Evolutionary conservation across 345 rosid genomes (phyloP).

Genomic region (Firmiana major): DNA sequence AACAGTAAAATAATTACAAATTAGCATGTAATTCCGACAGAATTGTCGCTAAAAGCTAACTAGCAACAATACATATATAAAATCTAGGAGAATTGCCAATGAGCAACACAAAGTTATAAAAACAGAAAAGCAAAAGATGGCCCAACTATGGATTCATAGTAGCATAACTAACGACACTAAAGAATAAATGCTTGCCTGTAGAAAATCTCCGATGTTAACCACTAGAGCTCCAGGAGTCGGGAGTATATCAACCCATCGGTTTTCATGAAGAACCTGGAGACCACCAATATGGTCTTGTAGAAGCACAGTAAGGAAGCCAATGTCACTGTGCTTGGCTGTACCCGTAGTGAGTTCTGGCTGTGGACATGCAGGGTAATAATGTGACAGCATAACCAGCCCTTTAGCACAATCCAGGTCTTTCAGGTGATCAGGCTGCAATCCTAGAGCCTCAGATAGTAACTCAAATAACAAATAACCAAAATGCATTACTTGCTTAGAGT

Average conservation of each 20-base stretch:
- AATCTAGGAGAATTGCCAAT: background rate
- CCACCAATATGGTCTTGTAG: constrained; percentile 60
- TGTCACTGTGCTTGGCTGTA: constrained; percentile 41
- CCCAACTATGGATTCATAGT: background rate
- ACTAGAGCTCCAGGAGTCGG: constrained; percentile 45
- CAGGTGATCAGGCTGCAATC: constrained; percentile 36
- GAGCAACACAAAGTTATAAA: no score
- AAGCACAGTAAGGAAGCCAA: constrained; percentile 48
- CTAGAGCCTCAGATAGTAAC: constrained; percentile 55
- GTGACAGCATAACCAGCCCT: constrained; percentile 37
- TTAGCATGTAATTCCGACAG: background rate
- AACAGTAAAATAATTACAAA: background rate
- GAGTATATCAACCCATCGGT: constrained; percentile 46
- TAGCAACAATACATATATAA: no score
- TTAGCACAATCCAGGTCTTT: constrained; percentile 34
- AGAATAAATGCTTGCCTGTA: constrained; percentile 38
- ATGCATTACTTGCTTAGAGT: constrained; percentile 28
- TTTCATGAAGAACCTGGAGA: constrained; percentile 42
- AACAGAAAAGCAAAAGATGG: background rate
- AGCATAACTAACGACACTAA: background rate
- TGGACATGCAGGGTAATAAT: constrained; percentile 61
- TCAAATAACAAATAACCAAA: constrained; percentile 38
- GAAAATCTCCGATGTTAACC: constrained; percentile 53
- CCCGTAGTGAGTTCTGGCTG: constrained; percentile 54
- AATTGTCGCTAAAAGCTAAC: no score